Base-by-base conservation (phyloP, 768 basidiomycete genomes). In the Pisolithus microcarpus region DNA sequence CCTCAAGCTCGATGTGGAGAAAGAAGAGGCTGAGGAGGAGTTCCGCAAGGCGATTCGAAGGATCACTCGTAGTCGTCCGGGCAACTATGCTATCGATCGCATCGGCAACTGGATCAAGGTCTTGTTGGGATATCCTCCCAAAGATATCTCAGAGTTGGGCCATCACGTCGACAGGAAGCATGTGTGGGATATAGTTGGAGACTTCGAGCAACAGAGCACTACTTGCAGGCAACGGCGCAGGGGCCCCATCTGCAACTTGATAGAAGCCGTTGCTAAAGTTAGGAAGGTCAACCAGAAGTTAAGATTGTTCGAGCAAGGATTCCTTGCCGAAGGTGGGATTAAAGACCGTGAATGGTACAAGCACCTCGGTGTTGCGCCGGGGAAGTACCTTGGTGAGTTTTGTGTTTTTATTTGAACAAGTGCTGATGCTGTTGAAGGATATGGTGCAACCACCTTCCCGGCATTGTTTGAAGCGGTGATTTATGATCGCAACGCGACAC, bases 301-400 rank as follows among this genome's bases (percentile, higher is more conserved):
- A n/a, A 67, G 73, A 10, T 67, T 71, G 7, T 90, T 91, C 56
- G 89, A 91, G 64, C 78, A 77, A 45, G 89, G 90, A 1, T 89
- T 95, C 64, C 85, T 93, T 53, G 81, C 80, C 6, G 72, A 84
- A 59, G 81, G 72, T 15, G 92, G 91, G 0, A 81, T 92, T 55
- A 82, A 82, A 57, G 81, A 84, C 49, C 75, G 87, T 30, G 85
- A 89, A 63, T 94, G 91, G 91, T 95, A 87, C 64, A 81, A 73
- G 60, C 85, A 92, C 67, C 75, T 91, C 15, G 91, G 78, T 44
- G 87, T 91, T 39, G 89, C 91, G 3, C 91, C 92, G 28, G 91
- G 91, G 37, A 84, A 88, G 65, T 85, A 85, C 81, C 80, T 85
- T 38, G 85, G 86, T 87, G 57, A 57, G 76, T 67, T 19, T 23